Conservation (phyloP, 352 stramenopile species). For the Globisporangium splendens region DNA sequence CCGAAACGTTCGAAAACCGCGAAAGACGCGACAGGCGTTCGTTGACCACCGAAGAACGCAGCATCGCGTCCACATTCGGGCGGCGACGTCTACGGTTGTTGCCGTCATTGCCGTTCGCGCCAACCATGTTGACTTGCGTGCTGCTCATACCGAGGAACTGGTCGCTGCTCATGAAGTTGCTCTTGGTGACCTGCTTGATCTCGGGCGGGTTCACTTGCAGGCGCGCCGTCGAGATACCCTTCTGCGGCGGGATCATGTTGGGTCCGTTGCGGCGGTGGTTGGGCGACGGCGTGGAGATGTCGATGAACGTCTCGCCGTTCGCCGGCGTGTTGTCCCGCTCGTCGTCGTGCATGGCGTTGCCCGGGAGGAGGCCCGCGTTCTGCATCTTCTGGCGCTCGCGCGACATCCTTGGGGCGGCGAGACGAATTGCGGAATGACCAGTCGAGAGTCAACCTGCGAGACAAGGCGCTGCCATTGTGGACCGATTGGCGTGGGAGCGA, state of each 20-base stretch:
- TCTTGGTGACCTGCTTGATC: constrained; percentile 29
- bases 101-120: constrained; percentile 10
- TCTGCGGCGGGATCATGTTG: constrained; percentile 11
- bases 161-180: constrained; percentile 60
- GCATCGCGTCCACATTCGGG: constrained; percentile 63
- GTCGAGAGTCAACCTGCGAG: no score
- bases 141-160: constrained; percentile 44
- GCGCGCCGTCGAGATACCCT: constrained; percentile 11
- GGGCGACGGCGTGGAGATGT: constrained; percentile 65
- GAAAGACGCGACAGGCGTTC: constrained; percentile 45
- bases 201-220: constrained; percentile 17
- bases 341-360: constrained; percentile 15
- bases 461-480: no score
- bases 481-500: background rate
- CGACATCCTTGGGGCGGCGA: constrained; percentile 18
- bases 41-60: constrained; percentile 59
- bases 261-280: constrained; percentile 18
- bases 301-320: constrained; percentile 52
- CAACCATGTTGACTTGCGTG: constrained; percentile 31
- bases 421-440: background rate
- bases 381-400: constrained; percentile 42
- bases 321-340: constrained; percentile 47
- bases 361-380: constrained; percentile 22
- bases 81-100: constrained; percentile 43
- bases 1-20: constrained; percentile 41